Conservation (phyloP, 2,329 filamentous ascomycete species). For the Talaromyces verruculosus region DNA sequence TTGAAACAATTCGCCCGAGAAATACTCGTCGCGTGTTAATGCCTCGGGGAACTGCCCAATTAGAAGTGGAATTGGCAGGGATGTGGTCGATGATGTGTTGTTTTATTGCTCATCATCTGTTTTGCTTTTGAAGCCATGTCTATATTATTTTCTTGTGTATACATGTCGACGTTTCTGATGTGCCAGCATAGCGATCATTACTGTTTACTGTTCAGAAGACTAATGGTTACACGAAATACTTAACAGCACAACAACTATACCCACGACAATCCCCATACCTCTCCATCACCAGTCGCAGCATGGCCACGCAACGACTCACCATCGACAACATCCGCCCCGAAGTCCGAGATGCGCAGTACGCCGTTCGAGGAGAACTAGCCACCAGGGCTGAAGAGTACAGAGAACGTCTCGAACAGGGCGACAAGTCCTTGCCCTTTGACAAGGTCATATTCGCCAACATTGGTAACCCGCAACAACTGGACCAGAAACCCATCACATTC, state of each 20-base stretch:
- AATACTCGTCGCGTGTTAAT: conserved; percentile 10
- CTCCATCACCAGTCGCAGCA: conserved; percentile 38
- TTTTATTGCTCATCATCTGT: background rate
- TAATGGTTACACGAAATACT: background rate
- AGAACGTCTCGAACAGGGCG: conserved; percentile 60
- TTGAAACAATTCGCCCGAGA: conserved; percentile 1
- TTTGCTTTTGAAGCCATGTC: background rate
- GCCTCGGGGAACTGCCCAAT: background rate
- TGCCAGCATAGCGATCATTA: background rate
- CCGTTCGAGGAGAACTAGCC: conserved; percentile 92
- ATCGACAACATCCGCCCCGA: conserved; percentile 90
- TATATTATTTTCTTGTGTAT: conserved; percentile 1
- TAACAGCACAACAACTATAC: background rate
- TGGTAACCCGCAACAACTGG: conserved; percentile 96
- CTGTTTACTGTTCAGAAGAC: conserved; percentile 2
- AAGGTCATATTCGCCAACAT: conserved; percentile 97
- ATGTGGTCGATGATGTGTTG: background rate
- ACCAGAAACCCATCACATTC: conserved; percentile 99
- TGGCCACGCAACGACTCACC: conserved; percentile 60
- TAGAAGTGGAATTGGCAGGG: background rate
- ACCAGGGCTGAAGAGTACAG: conserved; percentile 91
- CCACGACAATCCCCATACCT: conserved; percentile 4
- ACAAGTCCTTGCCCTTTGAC: conserved; percentile 72
- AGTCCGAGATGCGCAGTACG: conserved; percentile 86
- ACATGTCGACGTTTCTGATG: background rate